Evolutionary conservation across 192 early-diverging fungal genomes (phyloP), one percentile per base, ranked within the genome.

Genomic region (Backusella tarrabulga): DNA sequence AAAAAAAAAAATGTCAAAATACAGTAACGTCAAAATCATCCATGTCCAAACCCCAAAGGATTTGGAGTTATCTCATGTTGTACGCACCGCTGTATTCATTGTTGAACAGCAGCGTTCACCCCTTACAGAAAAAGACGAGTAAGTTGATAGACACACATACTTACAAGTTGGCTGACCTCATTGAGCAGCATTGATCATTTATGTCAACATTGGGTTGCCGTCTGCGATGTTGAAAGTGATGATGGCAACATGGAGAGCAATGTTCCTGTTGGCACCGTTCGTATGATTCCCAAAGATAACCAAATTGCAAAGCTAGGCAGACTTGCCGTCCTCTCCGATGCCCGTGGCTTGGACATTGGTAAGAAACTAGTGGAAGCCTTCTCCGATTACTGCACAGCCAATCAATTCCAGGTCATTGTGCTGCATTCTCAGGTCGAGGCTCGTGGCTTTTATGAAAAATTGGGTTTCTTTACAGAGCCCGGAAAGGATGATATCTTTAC

Each of bases 261-360:
- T 56, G 44, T 77, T 8, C 72, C 80, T 67, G 69, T 81, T 12
- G 80, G 80, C 9, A 81, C 73, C 14, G 42, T 81, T 19, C 73
- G 80, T 19, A 54, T 77, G 17, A 52, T 75, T 54, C 68, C 68
- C 6, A 32, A 77, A 50, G 35, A 67, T 7, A 44, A 76, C n/a
- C 38, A 21, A 32, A 41, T 81, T 23, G 80, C 76, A 19, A 81
- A 81, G 41, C 60, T 81, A 6, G 77, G 76, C 3, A 68, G 80
- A 23, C 40, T 81, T 8, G 73, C 76, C 4, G 80, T 81, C 11
- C 52, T 75, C 41, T 38, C 36, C 4, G 44, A 71, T 6, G 76
- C 80, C 1, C 73, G 80, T 67, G 77, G 80, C n/a, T 63, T 81
- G 41, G 32, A 52, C 34, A 42, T 81, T 26, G 80, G 80, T 23